Conservation (phyloP, 371 early-diverging fungal genomes). For the Apophysomyces trapeziformis region DNA sequence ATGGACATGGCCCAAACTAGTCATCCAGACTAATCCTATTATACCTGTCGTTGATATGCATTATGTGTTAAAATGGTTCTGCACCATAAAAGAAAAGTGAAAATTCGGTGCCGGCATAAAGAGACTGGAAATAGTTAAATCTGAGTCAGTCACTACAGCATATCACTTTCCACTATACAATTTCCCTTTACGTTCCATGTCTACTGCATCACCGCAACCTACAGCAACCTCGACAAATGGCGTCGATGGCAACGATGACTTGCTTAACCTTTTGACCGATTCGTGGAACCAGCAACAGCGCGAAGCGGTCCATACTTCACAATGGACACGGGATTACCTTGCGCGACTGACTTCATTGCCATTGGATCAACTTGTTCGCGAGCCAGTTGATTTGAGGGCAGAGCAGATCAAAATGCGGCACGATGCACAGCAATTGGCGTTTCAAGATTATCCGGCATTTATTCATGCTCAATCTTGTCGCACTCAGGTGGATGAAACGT, state of each 20-base stretch:
- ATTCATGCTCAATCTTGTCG: slow-evolving; percentile 68
- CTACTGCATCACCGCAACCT: slow-evolving; percentile 1
- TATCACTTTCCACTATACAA: not conserved
- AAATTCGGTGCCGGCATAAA: too few species aligned
- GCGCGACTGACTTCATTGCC: slow-evolving; percentile 64
- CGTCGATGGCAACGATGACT: slow-evolving; percentile 32
- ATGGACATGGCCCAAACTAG: too few species aligned
- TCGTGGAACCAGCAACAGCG: slow-evolving; percentile 24
- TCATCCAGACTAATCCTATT: too few species aligned
- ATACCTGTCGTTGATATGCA: too few species aligned
- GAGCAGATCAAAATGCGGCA: slow-evolving; percentile 61
- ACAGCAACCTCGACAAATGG: not conserved
- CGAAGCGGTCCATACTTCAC: slow-evolving; percentile 22
- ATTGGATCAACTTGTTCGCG: slow-evolving; percentile 58
- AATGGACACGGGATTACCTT: slow-evolving; percentile 68
- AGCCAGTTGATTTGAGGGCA: slow-evolving; percentile 53
- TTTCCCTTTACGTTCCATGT: slow-evolving; percentile 6
- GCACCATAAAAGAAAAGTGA: not conserved
- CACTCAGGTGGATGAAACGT: slow-evolving; percentile 54
- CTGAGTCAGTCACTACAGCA: too few species aligned
- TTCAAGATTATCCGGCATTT: slow-evolving; percentile 72
- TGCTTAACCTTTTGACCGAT: slow-evolving; percentile 29
- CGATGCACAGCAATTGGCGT: slow-evolving; percentile 74
- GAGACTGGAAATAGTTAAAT: too few species aligned
- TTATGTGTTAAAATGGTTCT: not conserved